Evolutionary conservation across 2,329 filamentous ascomycete species (phyloP), one percentile per base, ranked within the genome.

Genomic region (Nothophaeocryptopus gaeumannii): DNA sequence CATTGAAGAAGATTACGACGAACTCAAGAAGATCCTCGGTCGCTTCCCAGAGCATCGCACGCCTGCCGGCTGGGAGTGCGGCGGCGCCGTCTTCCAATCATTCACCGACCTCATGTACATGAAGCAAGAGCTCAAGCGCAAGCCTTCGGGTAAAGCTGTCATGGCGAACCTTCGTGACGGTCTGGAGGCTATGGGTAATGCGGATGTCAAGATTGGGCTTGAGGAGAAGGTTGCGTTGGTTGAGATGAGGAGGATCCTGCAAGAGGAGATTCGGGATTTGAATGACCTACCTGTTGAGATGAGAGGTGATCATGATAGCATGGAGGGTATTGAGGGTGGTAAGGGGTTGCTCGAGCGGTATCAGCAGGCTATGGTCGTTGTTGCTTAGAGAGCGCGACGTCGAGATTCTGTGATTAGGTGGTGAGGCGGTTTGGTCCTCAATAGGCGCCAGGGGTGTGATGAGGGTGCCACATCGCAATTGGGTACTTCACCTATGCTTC

Each of bases 241-340:
- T 56, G 89, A 95, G 64, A 95, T 96, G 79, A 86, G 85, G 39
- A 82, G 82, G 45, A 78, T 84, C 39, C 82, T 92, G 52, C 87
- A 86, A 8, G 79, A 80, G 54, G 79, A 83, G 65, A 80, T 86
- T 51, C 73, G 83, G 46, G 54, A 71, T 64, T 43, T 47, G 45
- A 51, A 29, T 26, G 20, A 26, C 20, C 7, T 26, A 7, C 20
- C 20, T 37, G 48, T 42, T n/a, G 39, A 13, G 4, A 45, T 42
- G 37, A 41, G 36, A 14, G 39, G 34, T 45, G 43, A 37, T 11
- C 42, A 55, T 11, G 56, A 72, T 11, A 51, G 50, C 16, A 64
- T 66, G 50, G 58, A 71, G 38, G 62, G 66, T 41, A 59, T 62
- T 8, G 63, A 64, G 12, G 71, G 68, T 10, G 72, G 34, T 67